Evolutionary conservation across 1,139 yeast species (phyloP).

Genomic region (Meyerozyma elateridarum): DNA sequence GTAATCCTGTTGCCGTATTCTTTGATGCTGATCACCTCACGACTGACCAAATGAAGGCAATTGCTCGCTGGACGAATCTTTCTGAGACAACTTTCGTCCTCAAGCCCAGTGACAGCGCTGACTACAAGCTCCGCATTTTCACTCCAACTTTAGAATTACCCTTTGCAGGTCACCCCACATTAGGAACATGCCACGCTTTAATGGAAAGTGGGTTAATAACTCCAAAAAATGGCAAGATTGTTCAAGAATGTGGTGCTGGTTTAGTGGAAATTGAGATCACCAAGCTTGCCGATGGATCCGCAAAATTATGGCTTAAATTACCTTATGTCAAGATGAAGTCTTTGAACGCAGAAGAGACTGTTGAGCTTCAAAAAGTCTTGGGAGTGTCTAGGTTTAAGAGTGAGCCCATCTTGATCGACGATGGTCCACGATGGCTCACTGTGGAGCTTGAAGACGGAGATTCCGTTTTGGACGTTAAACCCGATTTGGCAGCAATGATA

Average conservation of each 20-base stretch:
- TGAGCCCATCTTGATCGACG: constrained; percentile 21
- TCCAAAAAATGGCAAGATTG: constrained; percentile 22
- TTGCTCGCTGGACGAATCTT: constrained; percentile 53
- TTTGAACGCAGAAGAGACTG: constrained; percentile 14
- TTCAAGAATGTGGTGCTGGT: constrained; percentile 44
- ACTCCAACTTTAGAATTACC: constrained; percentile 44
- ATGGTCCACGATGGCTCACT: constrained; percentile 43
- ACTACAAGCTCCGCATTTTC: constrained; percentile 46
- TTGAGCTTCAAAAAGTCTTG: constrained; percentile 16
- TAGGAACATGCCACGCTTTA: constrained; percentile 46
- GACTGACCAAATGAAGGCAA: constrained; percentile 35
- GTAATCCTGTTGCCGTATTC: constrained; percentile 55
- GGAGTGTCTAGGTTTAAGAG: constrained; percentile 14
- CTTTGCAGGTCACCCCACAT: constrained; percentile 60
- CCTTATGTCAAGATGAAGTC: constrained; percentile 21
- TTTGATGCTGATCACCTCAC: constrained; percentile 29
- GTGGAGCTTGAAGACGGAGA: constrained; percentile 23
- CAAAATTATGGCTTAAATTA: constrained; percentile 17
- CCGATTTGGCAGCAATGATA: constrained; percentile 22
- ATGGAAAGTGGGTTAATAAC: constrained; percentile 25
- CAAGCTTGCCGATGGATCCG: constrained; percentile 7
- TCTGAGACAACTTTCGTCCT: constrained; percentile 52
- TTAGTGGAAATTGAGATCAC: constrained; percentile 26
- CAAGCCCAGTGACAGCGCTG: constrained; percentile 33
- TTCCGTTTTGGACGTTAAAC: constrained; percentile 23